Base-by-base conservation (phyloP, 75 land plant genomes). In the Selaginella moellendorffii region DNA sequence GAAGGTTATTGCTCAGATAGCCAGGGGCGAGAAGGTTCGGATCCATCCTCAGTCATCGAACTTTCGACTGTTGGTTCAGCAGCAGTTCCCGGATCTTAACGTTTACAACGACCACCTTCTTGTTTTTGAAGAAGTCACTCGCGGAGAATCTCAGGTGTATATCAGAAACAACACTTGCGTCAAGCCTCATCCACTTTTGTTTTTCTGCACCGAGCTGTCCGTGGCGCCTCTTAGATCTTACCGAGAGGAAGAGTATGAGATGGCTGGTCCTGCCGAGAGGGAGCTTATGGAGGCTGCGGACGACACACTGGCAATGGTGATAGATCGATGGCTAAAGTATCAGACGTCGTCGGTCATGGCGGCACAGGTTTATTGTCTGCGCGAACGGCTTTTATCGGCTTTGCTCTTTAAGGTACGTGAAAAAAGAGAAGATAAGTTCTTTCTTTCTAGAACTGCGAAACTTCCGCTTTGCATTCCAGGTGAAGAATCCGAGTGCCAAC, bases 61-160 rank as follows among this genome's bases (percentile, higher is more conserved):
- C 64, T 83, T 68, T 27, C 76, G 71, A 28, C 65, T 83, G 30
- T 63, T 79, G 24, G 14, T 14, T 5, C 46, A 54, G 72, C 42
- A 22, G 25, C 36, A 24, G 54, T 62, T 29, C 28, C 18, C 58
- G 26, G 31, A 61, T 23, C 52, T 73, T 36, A 18, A 68, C 70
- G 24, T 59, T 54, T 65, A 30, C 31, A 31, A 28, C 17, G 28
- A 69, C 21, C 96, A 78, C 26, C 22, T 85, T n/a, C 52, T 85
- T 24, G 67, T 82, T 2, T 93, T 74, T 76, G 96, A 93, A 74
- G 96, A 93, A 67, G 79, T 93, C 23, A 85, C 85, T 2, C 98
- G 96, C 29, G 90, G 90, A 28, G 98, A 93, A 73, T 72, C 81
- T 12, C 72, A 71, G 53, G 63, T 79, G 68, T 77, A 74, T 62